phyloP scores from a whole-genome alignment of 2,329 filamentous ascomycete genomes.

The Fusarium sp. region DNA sequence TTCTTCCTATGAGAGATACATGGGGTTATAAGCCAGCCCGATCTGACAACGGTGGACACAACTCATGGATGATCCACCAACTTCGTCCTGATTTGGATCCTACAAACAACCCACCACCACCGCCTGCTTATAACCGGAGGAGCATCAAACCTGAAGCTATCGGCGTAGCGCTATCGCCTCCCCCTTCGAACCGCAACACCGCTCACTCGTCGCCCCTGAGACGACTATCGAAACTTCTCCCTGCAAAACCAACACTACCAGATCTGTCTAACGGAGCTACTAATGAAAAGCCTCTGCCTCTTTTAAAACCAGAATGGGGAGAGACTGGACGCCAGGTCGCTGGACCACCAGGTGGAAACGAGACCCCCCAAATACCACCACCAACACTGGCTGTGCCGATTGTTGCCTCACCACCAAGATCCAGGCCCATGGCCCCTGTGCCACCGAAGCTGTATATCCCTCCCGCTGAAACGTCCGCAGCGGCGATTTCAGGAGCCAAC shows the following conservation, averaged over 20 bases:
- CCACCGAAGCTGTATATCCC: slow-evolving; percentile 52
- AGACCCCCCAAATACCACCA: slow-evolving; percentile 29
- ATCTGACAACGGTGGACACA: slow-evolving; percentile 38
- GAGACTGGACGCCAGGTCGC: slow-evolving; percentile 26
- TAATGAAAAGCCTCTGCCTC: slow-evolving; percentile 35
- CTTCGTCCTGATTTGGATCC: slow-evolving; percentile 41
- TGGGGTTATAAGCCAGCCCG: slow-evolving; percentile 53
- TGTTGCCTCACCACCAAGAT: slow-evolving; percentile 31
- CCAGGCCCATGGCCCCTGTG: slow-evolving; percentile 36
- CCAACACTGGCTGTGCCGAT: slow-evolving; percentile 21
- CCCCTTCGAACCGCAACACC: slow-evolving; percentile 41
- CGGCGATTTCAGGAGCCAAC: slow-evolving; percentile 11
- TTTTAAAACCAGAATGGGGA: slow-evolving; percentile 29
- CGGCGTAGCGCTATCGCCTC: slow-evolving; percentile 61
- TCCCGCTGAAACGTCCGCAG: slow-evolving; percentile 12
- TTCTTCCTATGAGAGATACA: slow-evolving; percentile 56
- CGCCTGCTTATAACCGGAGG: slow-evolving; percentile 47
- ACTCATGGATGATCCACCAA: slow-evolving; percentile 49
- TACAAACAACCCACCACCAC: slow-evolving; percentile 36
- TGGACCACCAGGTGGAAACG: slow-evolving; percentile 11
- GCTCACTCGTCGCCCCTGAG: slow-evolving; percentile 48
- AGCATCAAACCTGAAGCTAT: slow-evolving; percentile 57
- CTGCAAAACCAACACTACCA: slow-evolving; percentile 61
- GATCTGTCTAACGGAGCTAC: slow-evolving; percentile 32
- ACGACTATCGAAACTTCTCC: slow-evolving; percentile 60